phyloP scores from a whole-genome alignment of 331 rosid species.

The Arachis monticola region DNA sequence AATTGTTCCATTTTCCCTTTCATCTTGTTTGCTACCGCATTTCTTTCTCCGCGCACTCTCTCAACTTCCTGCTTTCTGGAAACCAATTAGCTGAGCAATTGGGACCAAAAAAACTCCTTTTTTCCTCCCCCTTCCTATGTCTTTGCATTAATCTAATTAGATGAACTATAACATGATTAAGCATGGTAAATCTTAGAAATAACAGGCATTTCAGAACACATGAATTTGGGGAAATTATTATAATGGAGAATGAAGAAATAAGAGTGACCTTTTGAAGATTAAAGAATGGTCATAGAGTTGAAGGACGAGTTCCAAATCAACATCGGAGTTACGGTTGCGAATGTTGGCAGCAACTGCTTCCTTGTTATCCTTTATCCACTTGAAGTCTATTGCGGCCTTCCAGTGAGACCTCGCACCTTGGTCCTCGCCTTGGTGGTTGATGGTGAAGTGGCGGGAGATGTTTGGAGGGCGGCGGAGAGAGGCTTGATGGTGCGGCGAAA shows the following conservation, averaged over 20 bases:
- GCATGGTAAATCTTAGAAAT: constrained; percentile 1
- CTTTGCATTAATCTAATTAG: neutral
- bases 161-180: neutral
- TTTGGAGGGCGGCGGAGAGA: constrained; percentile 55
- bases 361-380: constrained; percentile 93
- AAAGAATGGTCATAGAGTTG: constrained; percentile 73
- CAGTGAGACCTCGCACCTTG: constrained; percentile 72
- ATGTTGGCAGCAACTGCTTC: constrained; percentile 76
- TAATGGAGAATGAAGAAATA: no score
- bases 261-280: constrained; percentile 72
- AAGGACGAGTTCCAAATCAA: constrained; percentile 80
- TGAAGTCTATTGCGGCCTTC: constrained; percentile 92
- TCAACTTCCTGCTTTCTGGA: constrained; percentile 98
- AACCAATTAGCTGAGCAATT: constrained; percentile 68
- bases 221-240: neutral
- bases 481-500: constrained; percentile 44
- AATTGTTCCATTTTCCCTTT: constrained; percentile 84
- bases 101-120: constrained; percentile 38
- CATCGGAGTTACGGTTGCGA: constrained; percentile 71
- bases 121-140: neutral
- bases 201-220: neutral
- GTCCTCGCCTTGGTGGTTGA: constrained; percentile 50
- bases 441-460: constrained; percentile 39
- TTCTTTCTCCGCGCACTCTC: constrained; percentile 90
- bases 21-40: constrained; percentile 91